Percentiles rank a stretch among this genome's conserved stretches.
These are phyloP conservation scores for Lasiodiplodia citricola DNA, from an alignment of 2,329 filamentous ascomycete species.

Conservation along the genomic window DNA sequence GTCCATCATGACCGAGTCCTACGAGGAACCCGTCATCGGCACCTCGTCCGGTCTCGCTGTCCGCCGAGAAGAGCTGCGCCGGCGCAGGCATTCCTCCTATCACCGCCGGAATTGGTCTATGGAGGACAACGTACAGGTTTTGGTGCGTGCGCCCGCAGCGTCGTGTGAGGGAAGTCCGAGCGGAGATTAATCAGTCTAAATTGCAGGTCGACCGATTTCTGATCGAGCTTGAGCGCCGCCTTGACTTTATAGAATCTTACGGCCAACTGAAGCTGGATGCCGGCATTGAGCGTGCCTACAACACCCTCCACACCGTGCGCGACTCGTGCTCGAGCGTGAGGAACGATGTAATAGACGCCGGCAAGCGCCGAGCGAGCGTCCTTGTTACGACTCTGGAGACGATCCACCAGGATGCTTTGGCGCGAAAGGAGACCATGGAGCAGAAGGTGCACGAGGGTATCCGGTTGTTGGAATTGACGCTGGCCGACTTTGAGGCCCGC, in stretches of 20 bases:
- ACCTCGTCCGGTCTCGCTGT: constrained; percentile 44
- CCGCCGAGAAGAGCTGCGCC: constrained; percentile 40
- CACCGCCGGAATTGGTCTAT: constrained; percentile 49
- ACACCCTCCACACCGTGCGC: constrained; percentile 83
- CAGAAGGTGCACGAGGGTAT: constrained; percentile 91
- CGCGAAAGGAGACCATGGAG: constrained; percentile 82
- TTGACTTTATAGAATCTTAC: constrained; percentile 89
- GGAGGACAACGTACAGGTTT: constrained; percentile 55
- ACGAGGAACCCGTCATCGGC: constrained; percentile 52
- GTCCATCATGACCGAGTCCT: constrained; percentile 37
- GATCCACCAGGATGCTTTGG: constrained; percentile 84
- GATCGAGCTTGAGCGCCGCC: constrained; percentile 80
- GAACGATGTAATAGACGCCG: constrained; percentile 86
- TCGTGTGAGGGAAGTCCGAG: constrained; percentile 17
- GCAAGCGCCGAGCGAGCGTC: constrained; percentile 80
- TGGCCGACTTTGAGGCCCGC: constrained; percentile 82
- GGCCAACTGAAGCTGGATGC: constrained; percentile 82
- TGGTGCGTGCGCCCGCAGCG: constrained; percentile 38
- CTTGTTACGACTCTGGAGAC: constrained; percentile 92
- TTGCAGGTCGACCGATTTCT: constrained; percentile 77
- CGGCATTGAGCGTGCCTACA: constrained; percentile 82
- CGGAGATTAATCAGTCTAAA: constrained; percentile 32
- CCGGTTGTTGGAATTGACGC: constrained; percentile 81
- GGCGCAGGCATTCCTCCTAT: constrained; percentile 55
- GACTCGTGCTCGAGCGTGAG: constrained; percentile 88